Conservation (phyloP, 2,329 filamentous ascomycete genomes). For the Ceratocystiopsis brevicomis region DNA sequence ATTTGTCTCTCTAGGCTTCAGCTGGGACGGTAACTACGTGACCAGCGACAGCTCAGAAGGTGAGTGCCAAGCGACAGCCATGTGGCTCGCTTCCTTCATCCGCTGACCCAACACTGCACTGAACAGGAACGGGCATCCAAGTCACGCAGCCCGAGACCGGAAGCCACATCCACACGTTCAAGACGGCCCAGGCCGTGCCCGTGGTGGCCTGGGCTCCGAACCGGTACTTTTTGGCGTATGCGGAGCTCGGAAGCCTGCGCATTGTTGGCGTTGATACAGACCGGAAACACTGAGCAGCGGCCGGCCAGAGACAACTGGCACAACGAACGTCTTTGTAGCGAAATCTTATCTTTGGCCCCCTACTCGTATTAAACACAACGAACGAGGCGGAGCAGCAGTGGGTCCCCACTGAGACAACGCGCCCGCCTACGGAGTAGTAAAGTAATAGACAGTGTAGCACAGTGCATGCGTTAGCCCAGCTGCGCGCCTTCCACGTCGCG, state of each 20-base stretch:
- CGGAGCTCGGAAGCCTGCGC: slow-evolving; percentile 47
- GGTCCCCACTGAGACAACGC: too few relatives aligned
- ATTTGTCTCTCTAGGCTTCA: slow-evolving; percentile 35
- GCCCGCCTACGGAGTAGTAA: too few relatives aligned
- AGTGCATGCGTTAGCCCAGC: too few relatives aligned
- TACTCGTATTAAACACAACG: not conserved
- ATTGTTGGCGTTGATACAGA: slow-evolving; percentile 43
- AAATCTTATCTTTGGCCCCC: not conserved
- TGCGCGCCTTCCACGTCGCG: too few relatives aligned
- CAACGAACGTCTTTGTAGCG: not conserved
- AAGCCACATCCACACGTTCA: slow-evolving; percentile 52
- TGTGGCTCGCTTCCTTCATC: not conserved
- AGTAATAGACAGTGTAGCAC: too few relatives aligned
- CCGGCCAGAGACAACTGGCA: not conserved
- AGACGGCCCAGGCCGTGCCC: slow-evolving; percentile 43
- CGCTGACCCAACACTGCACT: not conserved
- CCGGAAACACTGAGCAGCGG: slow-evolving; percentile 17
- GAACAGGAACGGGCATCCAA: slow-evolving; percentile 39
- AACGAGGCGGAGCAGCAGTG: too few relatives aligned
- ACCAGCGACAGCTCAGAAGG: slow-evolving; percentile 59
- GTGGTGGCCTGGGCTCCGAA: slow-evolving; percentile 61
- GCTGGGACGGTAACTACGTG: slow-evolving; percentile 58
- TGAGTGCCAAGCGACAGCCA: slow-evolving; percentile 12
- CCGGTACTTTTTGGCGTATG: slow-evolving; percentile 55
- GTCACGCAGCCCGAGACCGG: slow-evolving; percentile 57